Evolutionary conservation across 345 rosid genomes (phyloP).

Genomic region (Laguncularia racemosa): DNA sequence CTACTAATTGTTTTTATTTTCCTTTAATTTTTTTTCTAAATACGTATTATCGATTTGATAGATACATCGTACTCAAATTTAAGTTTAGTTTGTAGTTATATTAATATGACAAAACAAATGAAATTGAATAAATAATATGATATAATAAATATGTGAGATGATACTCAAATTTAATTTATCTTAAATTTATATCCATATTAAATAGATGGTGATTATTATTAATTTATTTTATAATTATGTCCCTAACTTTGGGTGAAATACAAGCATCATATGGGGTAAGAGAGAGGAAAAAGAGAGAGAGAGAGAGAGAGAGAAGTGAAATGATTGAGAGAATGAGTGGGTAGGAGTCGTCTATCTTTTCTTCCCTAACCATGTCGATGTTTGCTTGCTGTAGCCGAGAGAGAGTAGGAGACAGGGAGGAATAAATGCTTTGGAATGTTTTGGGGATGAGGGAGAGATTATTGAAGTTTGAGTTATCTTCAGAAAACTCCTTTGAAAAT

Average conservation of each 20-base stretch:
- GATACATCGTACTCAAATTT: no score
- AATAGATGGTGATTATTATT: no score
- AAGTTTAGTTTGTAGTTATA: no score
- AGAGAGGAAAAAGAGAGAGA: slow-evolving; percentile 16
- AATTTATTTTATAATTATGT: no score
- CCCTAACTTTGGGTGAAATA: not conserved
- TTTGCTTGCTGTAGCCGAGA: slow-evolving; percentile 47
- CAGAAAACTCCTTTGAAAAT: not conserved
- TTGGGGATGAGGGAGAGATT: slow-evolving; percentile 6
- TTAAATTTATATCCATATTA: no score
- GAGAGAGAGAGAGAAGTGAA: not conserved
- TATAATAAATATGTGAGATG: no score
- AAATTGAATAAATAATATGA: no score
- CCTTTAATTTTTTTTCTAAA: no score
- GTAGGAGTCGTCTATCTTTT: slow-evolving; percentile 21
- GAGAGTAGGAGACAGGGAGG: slow-evolving; percentile 28
- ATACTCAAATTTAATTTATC: no score
- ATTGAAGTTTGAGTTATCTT: not conserved
- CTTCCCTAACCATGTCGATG: slow-evolving; percentile 17
- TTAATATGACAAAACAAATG: no score
- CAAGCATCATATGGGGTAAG: no score
- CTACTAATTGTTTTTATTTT: not conserved
- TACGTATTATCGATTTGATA: no score
- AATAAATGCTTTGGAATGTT: slow-evolving; percentile 30
- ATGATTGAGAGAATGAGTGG: slow-evolving; percentile 61